Evolutionary conservation across 345 rosid genomes (phyloP), one percentile per base, ranked within the genome.

Genomic region (Xanthoceras sorbifolium): DNA sequence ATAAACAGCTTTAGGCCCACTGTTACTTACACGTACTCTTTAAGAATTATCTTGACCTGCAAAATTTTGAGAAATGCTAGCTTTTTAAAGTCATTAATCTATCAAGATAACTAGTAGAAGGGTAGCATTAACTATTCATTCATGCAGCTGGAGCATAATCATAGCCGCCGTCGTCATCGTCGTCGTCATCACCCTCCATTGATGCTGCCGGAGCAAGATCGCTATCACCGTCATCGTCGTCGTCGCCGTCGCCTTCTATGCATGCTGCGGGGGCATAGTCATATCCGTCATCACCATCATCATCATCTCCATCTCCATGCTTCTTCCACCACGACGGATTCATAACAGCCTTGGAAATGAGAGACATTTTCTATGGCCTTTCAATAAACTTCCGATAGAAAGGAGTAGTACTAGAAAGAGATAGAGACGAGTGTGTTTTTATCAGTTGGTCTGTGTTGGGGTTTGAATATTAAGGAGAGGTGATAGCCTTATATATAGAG

Each of bases 61-160:
- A 69, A 70, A 69, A 52, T n/a, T 70, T 52, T 52, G 60, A 0
- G 17, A 40, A 17, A 42, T 40, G 62, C 73, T 29, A n/a, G 26
- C 48, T 22, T 71, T 34, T n/a, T 25, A 34, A 11, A 26, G 18
- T 9, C 29, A 61, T 26, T 10, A 7, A 23, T 8, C 9, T 9
- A 59, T 61, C 17, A 61, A 61, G 17, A 61, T 23, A 61, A 10
- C 52, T 61, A 25, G 15, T 70, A 26, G 57, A 31, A 31, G 8
- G 18, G 20, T 25, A 12, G 10, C 25, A 9, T 22, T 5, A 15
- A 71, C 54, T 3, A 5, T 57, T 5, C 29, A 38, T 55, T 67
- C 78, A 76, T 64, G 84, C 84, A 29, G 84, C 84, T 18, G 81
- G 84, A 9, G 84, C 81, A 68, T 57, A 69, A 50, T 68, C 81